Evolutionary conservation across 345 rosid genomes (phyloP), one percentile per base, ranked within the genome.

Genomic region (Kernera saxatilis): DNA sequence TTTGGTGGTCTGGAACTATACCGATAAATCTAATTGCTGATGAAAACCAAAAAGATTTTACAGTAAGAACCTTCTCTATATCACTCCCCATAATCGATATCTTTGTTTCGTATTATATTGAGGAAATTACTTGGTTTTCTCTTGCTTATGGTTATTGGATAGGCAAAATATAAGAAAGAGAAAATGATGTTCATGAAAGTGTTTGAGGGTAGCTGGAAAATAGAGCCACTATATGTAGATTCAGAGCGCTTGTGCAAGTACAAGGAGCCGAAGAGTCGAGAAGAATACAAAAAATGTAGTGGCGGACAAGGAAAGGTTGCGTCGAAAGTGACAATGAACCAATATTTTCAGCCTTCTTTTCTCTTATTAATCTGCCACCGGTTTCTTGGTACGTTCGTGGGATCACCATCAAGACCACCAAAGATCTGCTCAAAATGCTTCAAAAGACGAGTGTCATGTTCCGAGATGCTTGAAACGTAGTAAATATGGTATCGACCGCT

Each of bases 351-450:
- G 69, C 96, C 96, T 11, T 73, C 89, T n/a, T n/a, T 44, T 10
- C 11, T 5, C 25, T 86, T 46, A 69, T 84, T 41, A 86, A 91
- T 2, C 81, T 89, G 1, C 97, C 96, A 3, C 96, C 90, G 15
- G 62, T 91, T 70, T 89, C 97, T 27, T 91, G 92, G 93, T 84
- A 82, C 64, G 80, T 91, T 5, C 81, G 92, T 51, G 89, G 85
- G 60, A 87, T 85, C 53, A 89, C 92, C 2, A 12, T 81, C 63
- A 87, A 61, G 65, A 81, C 89, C 40, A 82, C 91, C 5, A 86
- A 86, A 76, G 82, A 80, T 84, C 74, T 87, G 41, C 79, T 84
- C 64, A 29, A 75, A 22, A 89, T 84, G 65, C 80, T 88, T 55
- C 43, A 35, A 66, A 7, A 9, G 3, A 7, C 2, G 1, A 3